Base-by-base conservation (phyloP, 257 asterid genomes). In the Petrea volubilis region DNA sequence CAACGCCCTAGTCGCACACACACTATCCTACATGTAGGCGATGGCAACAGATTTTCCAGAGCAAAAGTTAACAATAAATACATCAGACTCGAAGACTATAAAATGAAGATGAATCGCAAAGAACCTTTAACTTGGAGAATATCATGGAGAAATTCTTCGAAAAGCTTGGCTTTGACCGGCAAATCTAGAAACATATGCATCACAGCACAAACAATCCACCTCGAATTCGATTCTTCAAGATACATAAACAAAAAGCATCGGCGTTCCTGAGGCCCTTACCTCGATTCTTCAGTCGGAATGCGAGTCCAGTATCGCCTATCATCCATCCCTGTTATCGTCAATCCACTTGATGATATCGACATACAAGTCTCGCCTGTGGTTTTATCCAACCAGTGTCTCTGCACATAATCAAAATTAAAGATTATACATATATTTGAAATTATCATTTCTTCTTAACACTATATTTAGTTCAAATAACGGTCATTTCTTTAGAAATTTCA, bases 231-330 rank as follows among this genome's bases (percentile, higher is more conserved):
- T 20, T n/a, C 15, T 6, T 29, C 23, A 50, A 20, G 6, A 6
- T 11, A n/a, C 41, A 24, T 21, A 5, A 73, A 17, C 24, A 15
- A 33, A n/a, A 6, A 24, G 38, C 52, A 49, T 3, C 4, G 15
- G 13, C 13, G 27, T 2, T 68, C 38, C 1, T 14, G 49, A 46
- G n/a, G 49, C 40, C 56, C 87, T 77, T 74, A 88, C 95, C 90
- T 82, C 2, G 95, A 88, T 73, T 88, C 95, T 43, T 88, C 87
- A 2, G 95, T 88, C 10, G 74, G 77, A 56, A 88, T 77, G 28
- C 85, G 83, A 76, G 60, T 84, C 95, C 95, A 88, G 60, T 88
- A 86, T 74, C 95, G 78, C 76, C 92, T 27, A 67, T 88, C 95
- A 63, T 82, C 92, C 20, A 88, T 88, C 44, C 95, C 95, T 0